phyloP scores from a whole-genome alignment of 208 protist species.

The Wallacemonas rigidus region DNA sequence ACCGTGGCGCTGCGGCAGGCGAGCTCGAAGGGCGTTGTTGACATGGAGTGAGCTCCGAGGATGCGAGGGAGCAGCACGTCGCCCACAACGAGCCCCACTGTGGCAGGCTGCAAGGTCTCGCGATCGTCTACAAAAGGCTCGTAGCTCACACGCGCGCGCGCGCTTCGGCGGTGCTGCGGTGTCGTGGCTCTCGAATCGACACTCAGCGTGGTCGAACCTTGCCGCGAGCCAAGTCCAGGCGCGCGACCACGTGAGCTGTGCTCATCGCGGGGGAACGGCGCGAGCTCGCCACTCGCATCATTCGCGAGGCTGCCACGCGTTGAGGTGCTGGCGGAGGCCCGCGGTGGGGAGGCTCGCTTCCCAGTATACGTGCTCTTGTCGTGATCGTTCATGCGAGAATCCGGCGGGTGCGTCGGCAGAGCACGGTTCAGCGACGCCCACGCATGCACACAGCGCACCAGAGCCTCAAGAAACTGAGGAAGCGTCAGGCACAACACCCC shows the following conservation, averaged over 20 bases:
- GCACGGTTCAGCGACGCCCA: constrained; percentile 51
- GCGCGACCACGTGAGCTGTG: background rate
- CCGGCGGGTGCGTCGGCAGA: background rate
- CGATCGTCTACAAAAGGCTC: constrained; percentile 31
- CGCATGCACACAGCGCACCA: constrained; percentile 66
- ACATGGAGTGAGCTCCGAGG: constrained; percentile 39
- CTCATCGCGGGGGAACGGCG: background rate
- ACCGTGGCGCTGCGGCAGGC: constrained; percentile 22
- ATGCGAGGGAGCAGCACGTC: constrained; percentile 49
- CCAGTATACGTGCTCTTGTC: constrained; percentile 3
- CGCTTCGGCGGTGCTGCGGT: background rate
- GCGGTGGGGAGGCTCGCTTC: background rate
- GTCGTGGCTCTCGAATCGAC: background rate
- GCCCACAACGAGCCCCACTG: constrained; percentile 45
- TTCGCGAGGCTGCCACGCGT: background rate
- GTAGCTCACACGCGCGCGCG: constrained; percentile 30
- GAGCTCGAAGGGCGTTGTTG: constrained; percentile 24
- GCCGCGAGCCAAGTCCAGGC: too few species aligned
- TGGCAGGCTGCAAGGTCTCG: constrained; percentile 36
- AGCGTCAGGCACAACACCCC: constrained; percentile 58
- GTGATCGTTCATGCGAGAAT: constrained; percentile 15
- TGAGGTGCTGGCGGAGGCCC: background rate
- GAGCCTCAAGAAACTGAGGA: constrained; percentile 64
- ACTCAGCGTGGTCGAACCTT: too few species aligned
- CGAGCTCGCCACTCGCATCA: background rate